Conservation (phyloP, 305 asterid genomes). For the Fraxinus sp. region DNA sequence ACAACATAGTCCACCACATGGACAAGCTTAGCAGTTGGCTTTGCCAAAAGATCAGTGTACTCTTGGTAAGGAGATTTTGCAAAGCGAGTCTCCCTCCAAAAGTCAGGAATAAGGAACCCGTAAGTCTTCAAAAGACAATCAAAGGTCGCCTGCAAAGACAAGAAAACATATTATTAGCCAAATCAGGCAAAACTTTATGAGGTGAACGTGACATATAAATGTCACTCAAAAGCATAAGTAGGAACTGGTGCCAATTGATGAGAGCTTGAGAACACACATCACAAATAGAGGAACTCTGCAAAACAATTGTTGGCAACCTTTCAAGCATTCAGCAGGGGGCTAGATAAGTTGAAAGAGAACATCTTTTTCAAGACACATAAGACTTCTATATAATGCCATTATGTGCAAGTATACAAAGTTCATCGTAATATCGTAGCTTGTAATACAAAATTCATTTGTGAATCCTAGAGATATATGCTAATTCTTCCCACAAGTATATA, state of each 20-base stretch:
- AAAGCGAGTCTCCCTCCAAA: conserved; percentile 79
- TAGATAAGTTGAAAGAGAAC: not conserved
- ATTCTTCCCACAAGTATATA: not conserved
- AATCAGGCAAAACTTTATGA: not conserved
- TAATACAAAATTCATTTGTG: not conserved
- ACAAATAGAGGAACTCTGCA: not conserved
- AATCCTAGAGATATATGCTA: not conserved
- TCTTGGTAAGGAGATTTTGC: conserved; percentile 75
- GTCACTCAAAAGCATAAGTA: not conserved
- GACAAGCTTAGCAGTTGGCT: conserved; percentile 56
- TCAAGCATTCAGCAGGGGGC: not conserved
- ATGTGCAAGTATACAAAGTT: not conserved
- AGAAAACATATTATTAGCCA: not conserved
- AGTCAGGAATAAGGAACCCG: conserved; percentile 79
- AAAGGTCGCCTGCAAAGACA: conserved; percentile 63
- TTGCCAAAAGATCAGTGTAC: conserved; percentile 62
- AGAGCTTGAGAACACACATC: not conserved
- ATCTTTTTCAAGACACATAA: not conserved
- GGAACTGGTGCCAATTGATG: not conserved
- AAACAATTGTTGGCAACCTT: not conserved
- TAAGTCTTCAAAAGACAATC: conserved; percentile 83
- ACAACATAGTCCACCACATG: conserved; percentile 36
- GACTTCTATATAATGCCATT: not conserved
- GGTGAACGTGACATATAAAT: not conserved
- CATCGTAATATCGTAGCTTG: not conserved